Conservation (phyloP, 208 protist species). For the Tritrichomonas foetus region DNA sequence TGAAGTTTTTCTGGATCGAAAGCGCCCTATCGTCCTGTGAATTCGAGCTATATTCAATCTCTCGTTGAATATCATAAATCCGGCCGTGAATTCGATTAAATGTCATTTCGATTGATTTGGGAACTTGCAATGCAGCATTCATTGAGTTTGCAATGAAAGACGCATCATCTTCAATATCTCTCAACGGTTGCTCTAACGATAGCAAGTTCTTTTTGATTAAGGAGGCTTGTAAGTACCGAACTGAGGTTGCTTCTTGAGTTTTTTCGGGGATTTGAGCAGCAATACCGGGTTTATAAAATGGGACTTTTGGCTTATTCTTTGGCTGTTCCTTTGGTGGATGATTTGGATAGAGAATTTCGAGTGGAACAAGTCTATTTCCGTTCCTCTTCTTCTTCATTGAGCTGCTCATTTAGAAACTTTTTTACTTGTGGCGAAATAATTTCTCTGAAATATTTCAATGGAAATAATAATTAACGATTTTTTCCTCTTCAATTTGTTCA, state of each 20-base stretch:
- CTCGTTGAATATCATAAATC: slow-evolving; percentile 30
- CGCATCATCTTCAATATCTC: slow-evolving; percentile 33
- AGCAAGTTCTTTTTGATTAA: background rate
- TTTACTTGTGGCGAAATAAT: too few relatives aligned
- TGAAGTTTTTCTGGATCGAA: background rate
- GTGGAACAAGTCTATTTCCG: background rate
- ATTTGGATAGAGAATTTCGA: background rate
- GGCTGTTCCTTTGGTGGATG: background rate
- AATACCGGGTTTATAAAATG: background rate
- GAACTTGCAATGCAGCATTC: slow-evolving; percentile 21
- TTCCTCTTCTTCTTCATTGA: background rate
- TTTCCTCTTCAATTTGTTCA: too few relatives aligned
- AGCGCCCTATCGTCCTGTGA: background rate
- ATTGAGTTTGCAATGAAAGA: background rate
- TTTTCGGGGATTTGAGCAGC: background rate
- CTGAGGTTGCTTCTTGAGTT: background rate
- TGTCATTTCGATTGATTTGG: background rate
- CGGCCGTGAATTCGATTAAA: slow-evolving; percentile 36
- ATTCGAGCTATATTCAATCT: background rate
- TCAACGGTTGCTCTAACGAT: background rate
- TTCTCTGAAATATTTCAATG: too few relatives aligned
- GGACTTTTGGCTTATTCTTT: background rate
- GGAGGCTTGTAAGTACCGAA: background rate
- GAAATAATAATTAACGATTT: too few relatives aligned
- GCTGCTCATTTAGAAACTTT: too few relatives aligned